Evolutionary conservation across 1,139 yeast genomes (phyloP).

Genomic region (Geotrichum carabidarum): DNA sequence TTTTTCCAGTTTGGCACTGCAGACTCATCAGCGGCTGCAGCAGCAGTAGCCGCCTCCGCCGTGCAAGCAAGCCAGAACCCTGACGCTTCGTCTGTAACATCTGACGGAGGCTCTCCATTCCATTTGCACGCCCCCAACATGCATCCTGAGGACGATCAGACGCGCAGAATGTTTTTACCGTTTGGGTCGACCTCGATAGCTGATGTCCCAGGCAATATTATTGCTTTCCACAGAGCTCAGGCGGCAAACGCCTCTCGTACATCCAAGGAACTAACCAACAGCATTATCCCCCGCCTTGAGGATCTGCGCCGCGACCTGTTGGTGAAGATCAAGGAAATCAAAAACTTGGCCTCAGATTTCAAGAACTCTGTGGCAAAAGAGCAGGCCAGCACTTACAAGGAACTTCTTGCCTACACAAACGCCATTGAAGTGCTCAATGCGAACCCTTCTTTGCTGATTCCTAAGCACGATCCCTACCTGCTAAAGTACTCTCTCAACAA

Average conservation of each 20-base stretch:
- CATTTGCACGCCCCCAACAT: conserved; percentile 17
- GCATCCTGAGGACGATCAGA: conserved; percentile 23
- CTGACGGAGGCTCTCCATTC: conserved; percentile 16
- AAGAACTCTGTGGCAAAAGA: conserved; percentile 69
- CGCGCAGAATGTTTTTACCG: conserved; percentile 58
- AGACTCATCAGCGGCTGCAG: conserved; percentile 20
- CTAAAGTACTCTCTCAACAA: conserved; percentile 66
- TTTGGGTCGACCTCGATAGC: conserved; percentile 77
- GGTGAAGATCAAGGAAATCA: conserved; percentile 83
- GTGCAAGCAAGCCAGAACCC: conserved; percentile 12
- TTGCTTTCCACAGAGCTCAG: conserved; percentile 68
- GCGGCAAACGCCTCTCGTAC: conserved; percentile 63
- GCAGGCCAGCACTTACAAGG: conserved; percentile 49
- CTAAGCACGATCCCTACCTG: conserved; percentile 74
- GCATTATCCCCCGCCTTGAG: conserved; percentile 77
- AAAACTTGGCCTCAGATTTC: conserved; percentile 74
- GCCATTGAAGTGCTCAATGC: conserved; percentile 32
- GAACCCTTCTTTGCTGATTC: conserved; percentile 38
- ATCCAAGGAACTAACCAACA: conserved; percentile 62
- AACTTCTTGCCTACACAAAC: conserved; percentile 28
- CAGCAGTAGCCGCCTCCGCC: conserved; percentile 16
- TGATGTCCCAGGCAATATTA: conserved; percentile 70
- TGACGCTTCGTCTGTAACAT: conserved; percentile 10
- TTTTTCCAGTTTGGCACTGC: conserved; percentile 36
- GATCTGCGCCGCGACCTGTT: conserved; percentile 76